Base-by-base conservation (phyloP, 345 rosid genomes). In the Melastoma malabathricum region DNA sequence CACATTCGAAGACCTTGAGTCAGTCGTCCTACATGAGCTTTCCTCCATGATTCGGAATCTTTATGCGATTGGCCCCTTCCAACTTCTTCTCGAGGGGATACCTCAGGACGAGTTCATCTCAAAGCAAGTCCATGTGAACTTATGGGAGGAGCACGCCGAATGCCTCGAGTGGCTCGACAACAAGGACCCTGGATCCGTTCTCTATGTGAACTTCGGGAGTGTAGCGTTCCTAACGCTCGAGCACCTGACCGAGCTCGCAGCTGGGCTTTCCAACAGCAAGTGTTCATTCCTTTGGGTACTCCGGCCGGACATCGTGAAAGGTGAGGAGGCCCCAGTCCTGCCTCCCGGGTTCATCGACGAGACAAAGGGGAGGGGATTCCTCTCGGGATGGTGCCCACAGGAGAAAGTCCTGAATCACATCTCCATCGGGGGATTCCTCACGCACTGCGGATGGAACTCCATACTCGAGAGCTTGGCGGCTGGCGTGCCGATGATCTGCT, bases 361-460 rank as follows among this genome's bases (percentile, higher is more conserved):
- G n/a, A 67, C 56, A 2, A 39, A 8, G 5, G 49, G 48, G 1
- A 53, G 71, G 15, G 62, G 67, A 2, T 1, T 57, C 20, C 25
- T 62, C 2, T 47, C 46, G 4, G 29, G 47, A 5, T 67, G 71
- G 67, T 61, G 59, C 38, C 59, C 27, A 0, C 71, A 61, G 46
- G 71, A 57, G 44, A 18, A 50, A 44, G 67, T 67, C 15, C 20
- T 67, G 2, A n/a, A 2, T 8, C 71, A 67, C 29, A 47, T 56
- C 0, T 31, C 71, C 1, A 39, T 67, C 0, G 60, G 71, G 18
- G 59, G 47, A 1, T 66, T 61, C 47, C 53, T 66, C 16, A 66
- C 55, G 0, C 71, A 66, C 43, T 46, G 47, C 13, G 70, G 66
- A 1, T 66, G 66, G 70, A 66, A 66, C 56, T 66, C 70, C 1